These are phyloP conservation scores for Skeletonema menzelii DNA, from an alignment of 108 stramenopile genomes.

Conservation along the genomic window DNA sequence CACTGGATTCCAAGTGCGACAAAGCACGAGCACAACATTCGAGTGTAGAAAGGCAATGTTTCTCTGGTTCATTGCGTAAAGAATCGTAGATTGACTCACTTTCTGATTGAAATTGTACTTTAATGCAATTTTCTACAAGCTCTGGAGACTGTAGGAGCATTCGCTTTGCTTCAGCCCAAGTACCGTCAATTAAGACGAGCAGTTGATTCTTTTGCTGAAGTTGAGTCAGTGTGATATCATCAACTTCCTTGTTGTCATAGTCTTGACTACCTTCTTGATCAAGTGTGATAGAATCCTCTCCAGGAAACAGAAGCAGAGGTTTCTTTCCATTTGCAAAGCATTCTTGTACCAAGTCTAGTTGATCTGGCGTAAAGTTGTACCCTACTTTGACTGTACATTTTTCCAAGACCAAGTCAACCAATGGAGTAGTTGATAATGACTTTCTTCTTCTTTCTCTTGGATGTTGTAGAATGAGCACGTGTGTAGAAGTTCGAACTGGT, in stretches of 20 bases:
- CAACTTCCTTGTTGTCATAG: not conserved
- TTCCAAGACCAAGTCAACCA: slow-evolving; percentile 42
- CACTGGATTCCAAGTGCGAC: slow-evolving; percentile 12
- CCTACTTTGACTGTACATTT: slow-evolving; percentile 39
- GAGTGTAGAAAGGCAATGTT: slow-evolving; percentile 50
- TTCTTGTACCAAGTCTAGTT: slow-evolving; percentile 5
- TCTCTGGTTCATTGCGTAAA: slow-evolving; percentile 48
- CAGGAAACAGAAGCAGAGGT: slow-evolving; percentile 48
- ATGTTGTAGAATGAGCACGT: slow-evolving; percentile 50
- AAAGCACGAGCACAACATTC: slow-evolving; percentile 52
- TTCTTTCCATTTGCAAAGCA: slow-evolving; percentile 8
- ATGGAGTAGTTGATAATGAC: slow-evolving; percentile 45
- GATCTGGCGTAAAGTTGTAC: slow-evolving; percentile 17
- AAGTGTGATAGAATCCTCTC: slow-evolving; percentile 46
- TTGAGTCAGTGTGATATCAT: not conserved
- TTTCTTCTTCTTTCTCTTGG: slow-evolving; percentile 54
- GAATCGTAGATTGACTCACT: slow-evolving; percentile 40
- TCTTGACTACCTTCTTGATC: slow-evolving; percentile 13
- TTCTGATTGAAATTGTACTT: slow-evolving; percentile 36
- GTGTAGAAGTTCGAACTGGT: slow-evolving; percentile 14
- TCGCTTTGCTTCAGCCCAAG: slow-evolving; percentile 49
- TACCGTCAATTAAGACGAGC: slow-evolving; percentile 45
- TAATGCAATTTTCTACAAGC: slow-evolving; percentile 27
- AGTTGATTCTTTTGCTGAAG: not conserved
- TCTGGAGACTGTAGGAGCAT: slow-evolving; percentile 42